Evolutionary conservation across 2,329 filamentous ascomycete species (phyloP), one percentile per base, ranked within the genome.

Genomic region (Penicillium griseofulvum): DNA sequence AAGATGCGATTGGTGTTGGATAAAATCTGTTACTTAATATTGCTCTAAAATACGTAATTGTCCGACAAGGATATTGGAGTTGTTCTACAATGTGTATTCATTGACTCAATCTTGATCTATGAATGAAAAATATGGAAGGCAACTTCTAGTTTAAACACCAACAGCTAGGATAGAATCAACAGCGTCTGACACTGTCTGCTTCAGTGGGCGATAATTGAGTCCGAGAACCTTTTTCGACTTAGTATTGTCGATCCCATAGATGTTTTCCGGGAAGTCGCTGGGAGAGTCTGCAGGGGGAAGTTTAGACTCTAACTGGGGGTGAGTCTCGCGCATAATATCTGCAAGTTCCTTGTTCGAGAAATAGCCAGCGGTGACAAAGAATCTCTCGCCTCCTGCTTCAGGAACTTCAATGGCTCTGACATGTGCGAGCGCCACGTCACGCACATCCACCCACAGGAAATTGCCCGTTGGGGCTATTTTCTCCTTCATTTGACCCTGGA

Each of bases 401-500:
- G 74, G 57, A 5, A 76, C 68, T 55, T 80, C 77, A 24, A 78
- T 75, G 16, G 78, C 77, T 58, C 71, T 69, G 22, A 79, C 73
- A 60, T 80, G 78, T 16, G 78, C 78, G 10, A 80, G 68, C 11
- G 78, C 78, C 41, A 80, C 68, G 54, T 80, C 78, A 8, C 76
- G 74, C 16, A 80, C 78, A 71, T 78, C 67, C 2, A 87, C 82
- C 75, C 83, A 88, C 1, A 85, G 75, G 65, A 77, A 85, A 0
- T 80, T 80, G 0, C 80, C 81, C 0, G 84, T 87, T 0, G 83
- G 78, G 0, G 81, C 77, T 10, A 88, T 79, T 26, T 79, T 76
- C 2, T 81, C 74, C 60, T 83, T 85, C 68, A 77, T 81, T 56
- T 83, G 81, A 17, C 88, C 88, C 7, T 78, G 80, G n/a, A 87